Base-by-base conservation (phyloP, 805 yeast species). In the Ogataea pilisensis region DNA sequence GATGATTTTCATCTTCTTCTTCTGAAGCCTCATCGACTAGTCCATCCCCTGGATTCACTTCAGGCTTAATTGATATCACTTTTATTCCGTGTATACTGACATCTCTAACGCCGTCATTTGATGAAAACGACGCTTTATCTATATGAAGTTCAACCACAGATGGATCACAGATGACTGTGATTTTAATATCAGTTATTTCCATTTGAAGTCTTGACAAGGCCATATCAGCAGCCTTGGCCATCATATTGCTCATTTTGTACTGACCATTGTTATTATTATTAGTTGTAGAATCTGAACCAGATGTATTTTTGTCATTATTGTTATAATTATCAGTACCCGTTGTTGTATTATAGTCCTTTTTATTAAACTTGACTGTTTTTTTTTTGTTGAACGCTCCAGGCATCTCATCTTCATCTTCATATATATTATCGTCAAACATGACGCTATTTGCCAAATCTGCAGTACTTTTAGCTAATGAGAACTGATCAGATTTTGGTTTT, bases 391-490 rank as follows among this genome's bases (percentile, higher is more conserved):
- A 43, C 37, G 18, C 33, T 22, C 11, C 26, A 22, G 26, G 26
- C 11, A 31, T 31, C 17, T 50, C 55, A 19, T 58, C 60, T 13
- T 49, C 58, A 17, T 63, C 68, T 14, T 61, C 61, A 24, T 63
- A 59, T 17, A 65, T 64, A 19, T 54, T 53, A 42, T 72, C 75
- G 13, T 68, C 72, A 34, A 76, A 57, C 57, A 73, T 66, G 18
- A 77, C 67, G 34, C 81, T 76, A 46, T 72, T 75, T 3, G 93
- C 88, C 41, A 88, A 67, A 50, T 83, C 87, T 18, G 82, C 80
- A 0, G 91, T 81, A 42, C 93, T 83, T 51, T 80, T 83, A 0
- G 85, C 80, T 42, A 85, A 60, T 42, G 80, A 77, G 42, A 76
- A 76, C 43, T 65, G 50, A 13, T 45, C 57, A 6, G 28, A 57